Evolutionary conservation across 2,329 filamentous ascomycete species (phyloP), one percentile per base, ranked within the genome.

Genomic region (Pleoardoris graminearum): DNA sequence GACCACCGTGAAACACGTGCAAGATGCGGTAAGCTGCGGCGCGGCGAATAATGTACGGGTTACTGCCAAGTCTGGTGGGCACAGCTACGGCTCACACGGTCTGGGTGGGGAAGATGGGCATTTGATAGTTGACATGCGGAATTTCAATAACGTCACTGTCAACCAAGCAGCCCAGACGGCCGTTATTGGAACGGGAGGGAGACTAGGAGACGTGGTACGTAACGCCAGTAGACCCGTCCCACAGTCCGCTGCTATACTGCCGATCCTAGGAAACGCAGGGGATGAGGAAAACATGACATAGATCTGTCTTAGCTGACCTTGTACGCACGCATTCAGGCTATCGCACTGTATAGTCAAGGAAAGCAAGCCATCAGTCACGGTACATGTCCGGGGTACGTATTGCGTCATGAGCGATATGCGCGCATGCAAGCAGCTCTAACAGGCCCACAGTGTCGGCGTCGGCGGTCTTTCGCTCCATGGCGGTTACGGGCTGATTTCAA

Each of bases 1-100:
- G 0, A 62, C 72, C 4, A 80, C 71, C 0, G 71, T 78, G 2
- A 61, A 78, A 7, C 79, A 85, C 47, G 78, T 86, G 2, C 76
- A 82, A 3, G 76, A 68, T 12, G 79, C 82, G 8, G 76, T 87
- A 32, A 78, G 79, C 46, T 87, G 84, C 60, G 84, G 83, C 1
- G 75, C 68, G 0, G 57, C 75, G 11, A 75, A 76, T 51, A 71
- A 70, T 4, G 67, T 81, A 22, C 77, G 78, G 48, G 81, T 86
- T 0, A 83, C 85, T 61, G 79, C 84, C 14, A 81, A 77, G 54
- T 85, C 82, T 2, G 84, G 84, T 11, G 85, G 85, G 0, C 84
- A 87, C 58, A 85, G 82, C 0, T 87, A 84, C 56, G 84, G 67
- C 1, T 75, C 76, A 0, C 75, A 77, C 45, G 77, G 77, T 0